Evolutionary conservation across 306 rosid species (phyloP).

Genomic region (Gastrolobium bilobum): DNA sequence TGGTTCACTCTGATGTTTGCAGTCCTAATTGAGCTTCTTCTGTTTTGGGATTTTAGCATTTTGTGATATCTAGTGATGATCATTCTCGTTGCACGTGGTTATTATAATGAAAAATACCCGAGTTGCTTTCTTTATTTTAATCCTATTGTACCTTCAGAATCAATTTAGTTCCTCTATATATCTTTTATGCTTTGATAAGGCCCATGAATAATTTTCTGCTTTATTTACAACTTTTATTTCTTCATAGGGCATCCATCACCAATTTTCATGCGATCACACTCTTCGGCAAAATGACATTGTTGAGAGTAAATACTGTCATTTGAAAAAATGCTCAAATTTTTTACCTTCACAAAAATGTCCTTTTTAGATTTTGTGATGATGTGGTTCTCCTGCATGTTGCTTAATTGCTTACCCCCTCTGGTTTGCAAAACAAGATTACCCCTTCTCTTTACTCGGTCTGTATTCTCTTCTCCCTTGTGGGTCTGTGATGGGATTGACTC

Average conservation of each 20-base stretch:
- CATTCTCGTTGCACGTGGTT: neutral
- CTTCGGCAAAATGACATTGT: neutral
- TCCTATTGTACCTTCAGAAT: neutral
- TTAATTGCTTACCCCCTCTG: neutral
- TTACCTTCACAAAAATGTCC: neutral
- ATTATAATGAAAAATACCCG: neutral
- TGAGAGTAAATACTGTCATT: neutral
- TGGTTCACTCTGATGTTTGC: neutral
- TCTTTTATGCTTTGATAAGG: conserved; percentile 3
- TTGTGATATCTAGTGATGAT: neutral
- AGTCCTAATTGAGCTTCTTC: conserved; percentile 2
- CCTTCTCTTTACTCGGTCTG: neutral
- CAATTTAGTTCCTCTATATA: neutral
- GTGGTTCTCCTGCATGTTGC: neutral
- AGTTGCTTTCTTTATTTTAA: conserved; percentile 17
- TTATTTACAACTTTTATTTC: neutral
- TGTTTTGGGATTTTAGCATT: neutral
- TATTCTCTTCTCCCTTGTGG: conserved; percentile 2
- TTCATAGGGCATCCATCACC: conserved; percentile 7
- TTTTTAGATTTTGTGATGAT: neutral
- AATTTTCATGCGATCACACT: conserved; percentile 5
- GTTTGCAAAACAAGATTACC: neutral
- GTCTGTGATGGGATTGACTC: neutral
- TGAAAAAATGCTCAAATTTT: neutral
- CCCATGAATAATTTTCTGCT: conserved; percentile 13